Conservation (phyloP, 805 yeast genomes). For the Yamadazyma akitaensis region DNA sequence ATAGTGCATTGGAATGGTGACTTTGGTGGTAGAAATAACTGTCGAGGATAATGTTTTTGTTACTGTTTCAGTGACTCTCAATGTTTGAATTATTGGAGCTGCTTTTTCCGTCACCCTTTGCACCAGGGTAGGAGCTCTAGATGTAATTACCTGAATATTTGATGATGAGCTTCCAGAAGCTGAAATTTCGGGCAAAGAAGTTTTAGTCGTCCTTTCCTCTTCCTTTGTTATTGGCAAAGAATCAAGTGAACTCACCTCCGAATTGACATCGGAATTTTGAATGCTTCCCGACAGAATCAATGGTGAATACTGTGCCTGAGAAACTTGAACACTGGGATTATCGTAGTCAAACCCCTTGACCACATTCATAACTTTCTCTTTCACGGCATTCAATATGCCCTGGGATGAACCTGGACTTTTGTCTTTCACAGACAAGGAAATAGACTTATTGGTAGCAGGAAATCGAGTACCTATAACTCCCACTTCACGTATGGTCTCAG, state of each 20-base stretch:
- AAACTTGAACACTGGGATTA: too few relatives aligned
- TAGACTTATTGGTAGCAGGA: background rate
- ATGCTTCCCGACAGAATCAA: background rate
- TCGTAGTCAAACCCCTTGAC: background rate
- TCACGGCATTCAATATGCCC: background rate
- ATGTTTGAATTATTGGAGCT: background rate
- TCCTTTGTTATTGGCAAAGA: too few relatives aligned
- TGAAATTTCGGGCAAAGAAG: too few relatives aligned
- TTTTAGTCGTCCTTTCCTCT: too few relatives aligned
- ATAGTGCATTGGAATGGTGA: background rate
- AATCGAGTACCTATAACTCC: background rate
- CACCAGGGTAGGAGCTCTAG: background rate
- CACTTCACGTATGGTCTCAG: background rate
- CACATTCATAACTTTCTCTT: background rate
- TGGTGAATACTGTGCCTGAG: background rate
- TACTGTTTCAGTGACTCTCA: constrained; percentile 1
- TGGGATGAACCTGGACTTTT: background rate
- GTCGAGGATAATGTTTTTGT: background rate
- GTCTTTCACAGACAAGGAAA: background rate
- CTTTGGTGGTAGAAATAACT: background rate
- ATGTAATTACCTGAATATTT: background rate
- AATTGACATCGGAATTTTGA: too few relatives aligned
- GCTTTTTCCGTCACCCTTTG: background rate
- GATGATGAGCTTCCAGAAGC: background rate
- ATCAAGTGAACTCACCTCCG: too few relatives aligned